phyloP scores from a whole-genome alignment of 2,329 filamentous ascomycete species.

The Hysterium pulicare region DNA sequence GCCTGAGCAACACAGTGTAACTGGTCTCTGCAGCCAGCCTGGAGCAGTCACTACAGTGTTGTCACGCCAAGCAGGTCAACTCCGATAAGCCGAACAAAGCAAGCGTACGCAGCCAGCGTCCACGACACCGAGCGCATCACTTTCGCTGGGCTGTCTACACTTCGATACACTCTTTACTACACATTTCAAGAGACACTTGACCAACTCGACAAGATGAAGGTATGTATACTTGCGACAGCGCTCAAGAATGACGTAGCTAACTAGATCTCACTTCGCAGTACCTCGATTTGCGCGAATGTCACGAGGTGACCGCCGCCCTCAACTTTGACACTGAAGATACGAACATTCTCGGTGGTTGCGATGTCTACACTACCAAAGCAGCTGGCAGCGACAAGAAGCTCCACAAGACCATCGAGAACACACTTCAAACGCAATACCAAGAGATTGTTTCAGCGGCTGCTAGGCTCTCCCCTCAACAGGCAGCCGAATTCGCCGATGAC shows the following conservation, averaged over 20 bases:
- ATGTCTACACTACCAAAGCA: slow-evolving; percentile 96
- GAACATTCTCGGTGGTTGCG: slow-evolving; percentile 88
- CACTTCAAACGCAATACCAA: slow-evolving; percentile 86
- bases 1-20: slow-evolving; percentile 33
- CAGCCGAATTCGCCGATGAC: slow-evolving; percentile 61
- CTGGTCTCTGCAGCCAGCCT: slow-evolving; percentile 42
- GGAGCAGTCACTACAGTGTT: slow-evolving; percentile 36
- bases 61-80: slow-evolving; percentile 33
- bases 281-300: slow-evolving; percentile 84
- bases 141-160: slow-evolving; percentile 1
- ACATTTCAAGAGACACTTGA: not conserved
- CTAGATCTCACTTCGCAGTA: slow-evolving; percentile 59
- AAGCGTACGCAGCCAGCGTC: slow-evolving; percentile 10
- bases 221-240: slow-evolving; percentile 21
- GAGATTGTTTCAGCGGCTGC: slow-evolving; percentile 82
- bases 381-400: slow-evolving; percentile 94
- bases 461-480: slow-evolving; percentile 79
- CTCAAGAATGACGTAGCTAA: not conserved
- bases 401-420: slow-evolving; percentile 91
- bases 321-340: slow-evolving; percentile 95
- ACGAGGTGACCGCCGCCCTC: slow-evolving; percentile 85
- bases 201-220: slow-evolving; percentile 35
- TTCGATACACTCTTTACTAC: slow-evolving; percentile 1
- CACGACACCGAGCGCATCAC: not conserved
- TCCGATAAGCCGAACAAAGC: slow-evolving; percentile 27